A percentile compares a stretch with the other conserved stretches of the same genome.
Conservation (phyloP, 192 early-diverging fungal species). For the Neocallimastix lanati region DNA sequence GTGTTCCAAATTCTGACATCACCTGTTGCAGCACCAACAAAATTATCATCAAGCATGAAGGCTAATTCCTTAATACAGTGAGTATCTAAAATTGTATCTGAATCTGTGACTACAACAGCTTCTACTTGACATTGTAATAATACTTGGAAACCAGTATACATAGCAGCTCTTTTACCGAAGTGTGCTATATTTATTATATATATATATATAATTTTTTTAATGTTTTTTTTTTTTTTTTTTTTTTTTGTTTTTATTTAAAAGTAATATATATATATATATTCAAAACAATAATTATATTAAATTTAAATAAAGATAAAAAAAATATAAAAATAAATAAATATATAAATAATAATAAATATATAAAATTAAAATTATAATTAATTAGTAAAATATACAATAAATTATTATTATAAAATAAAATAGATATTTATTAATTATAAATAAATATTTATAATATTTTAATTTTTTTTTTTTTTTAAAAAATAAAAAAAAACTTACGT, state of each 20-base stretch:
- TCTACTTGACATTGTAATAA: slow-evolving; percentile 10
- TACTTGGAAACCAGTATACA: background rate
- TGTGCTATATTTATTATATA: background rate
- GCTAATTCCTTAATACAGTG: slow-evolving; percentile 24
- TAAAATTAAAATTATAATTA: too few species aligned
- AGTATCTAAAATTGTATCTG: slow-evolving; percentile 36
- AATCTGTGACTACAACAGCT: slow-evolving; percentile 38
- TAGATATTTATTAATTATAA: too few species aligned
- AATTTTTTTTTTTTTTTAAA: background rate
- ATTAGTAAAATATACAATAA: too few species aligned
- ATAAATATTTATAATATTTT: background rate
- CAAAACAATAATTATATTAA: too few species aligned
- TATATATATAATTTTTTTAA: too few species aligned
- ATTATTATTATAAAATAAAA: too few species aligned
- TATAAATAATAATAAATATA: too few species aligned
- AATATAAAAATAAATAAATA: too few species aligned
- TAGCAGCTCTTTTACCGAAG: slow-evolving; percentile 10
- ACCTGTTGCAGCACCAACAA: slow-evolving; percentile 30
- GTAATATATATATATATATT: too few species aligned
- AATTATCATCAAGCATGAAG: slow-evolving; percentile 17
- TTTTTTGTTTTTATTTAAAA: background rate
- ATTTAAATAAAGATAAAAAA: too few species aligned
- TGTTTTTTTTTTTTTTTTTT: background rate
- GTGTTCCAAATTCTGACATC: slow-evolving; percentile 34
- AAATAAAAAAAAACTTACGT: background rate